A percentile compares a stretch with the other conserved stretches of the same genome.
Evolutionary conservation across 2,329 filamentous ascomycete genomes (phyloP).

Genomic region (Colletotrichum endophyticum): DNA sequence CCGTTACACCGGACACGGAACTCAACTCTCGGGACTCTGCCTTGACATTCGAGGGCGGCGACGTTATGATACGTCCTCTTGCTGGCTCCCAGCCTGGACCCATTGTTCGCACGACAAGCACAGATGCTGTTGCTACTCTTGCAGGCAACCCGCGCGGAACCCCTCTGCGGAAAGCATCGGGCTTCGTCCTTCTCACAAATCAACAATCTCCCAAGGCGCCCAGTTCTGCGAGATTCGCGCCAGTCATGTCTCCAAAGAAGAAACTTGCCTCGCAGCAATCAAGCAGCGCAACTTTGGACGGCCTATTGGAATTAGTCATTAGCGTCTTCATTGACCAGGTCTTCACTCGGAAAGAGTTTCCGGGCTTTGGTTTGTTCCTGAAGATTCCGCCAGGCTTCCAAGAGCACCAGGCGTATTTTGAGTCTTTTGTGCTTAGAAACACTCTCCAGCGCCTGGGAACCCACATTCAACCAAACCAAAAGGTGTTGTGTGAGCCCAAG

Average conservation of each 20-base stretch:
- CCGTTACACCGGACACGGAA: conserved; percentile 83
- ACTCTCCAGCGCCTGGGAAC: conserved; percentile 75
- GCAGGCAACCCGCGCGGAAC: conserved; percentile 60
- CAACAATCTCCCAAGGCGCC: conserved; percentile 64
- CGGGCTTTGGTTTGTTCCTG: conserved; percentile 82
- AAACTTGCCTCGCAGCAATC: conserved; percentile 55
- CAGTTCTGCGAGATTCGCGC: conserved; percentile 67
- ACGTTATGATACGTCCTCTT: conserved; percentile 81
- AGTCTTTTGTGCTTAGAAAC: conserved; percentile 83
- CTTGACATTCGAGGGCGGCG: conserved; percentile 83
- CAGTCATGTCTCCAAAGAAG: conserved; percentile 64
- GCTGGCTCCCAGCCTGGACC: conserved; percentile 66
- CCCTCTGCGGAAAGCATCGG: conserved; percentile 80
- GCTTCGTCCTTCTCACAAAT: conserved; percentile 86
- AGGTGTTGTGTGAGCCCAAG: conserved; percentile 78
- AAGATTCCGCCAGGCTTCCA: conserved; percentile 92
- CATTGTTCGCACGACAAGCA: conserved; percentile 74
- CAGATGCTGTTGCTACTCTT: conserved; percentile 54
- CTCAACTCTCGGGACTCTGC: conserved; percentile 82
- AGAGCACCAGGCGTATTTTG: conserved; percentile 94
- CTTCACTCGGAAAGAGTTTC: conserved; percentile 86
- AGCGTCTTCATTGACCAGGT: conserved; percentile 87
- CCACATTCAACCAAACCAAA: conserved; percentile 73
- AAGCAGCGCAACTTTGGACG: conserved; percentile 75
- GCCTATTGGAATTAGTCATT: conserved; percentile 77